Conservation (phyloP, 176 grass and related monocot species). For the Musa acuminata region DNA sequence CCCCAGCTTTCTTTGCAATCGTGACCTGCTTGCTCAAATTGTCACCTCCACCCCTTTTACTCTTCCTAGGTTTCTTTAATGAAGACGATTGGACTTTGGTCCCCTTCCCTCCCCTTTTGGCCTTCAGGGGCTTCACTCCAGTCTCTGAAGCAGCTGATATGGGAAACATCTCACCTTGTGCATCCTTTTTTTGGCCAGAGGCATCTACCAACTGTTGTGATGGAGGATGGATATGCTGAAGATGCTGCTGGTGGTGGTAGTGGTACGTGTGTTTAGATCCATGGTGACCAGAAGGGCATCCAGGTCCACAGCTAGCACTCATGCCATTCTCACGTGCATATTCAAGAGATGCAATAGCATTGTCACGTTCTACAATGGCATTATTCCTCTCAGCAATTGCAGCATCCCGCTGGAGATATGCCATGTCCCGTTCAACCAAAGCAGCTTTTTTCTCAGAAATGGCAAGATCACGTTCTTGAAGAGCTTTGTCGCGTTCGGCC, state of each 20-base stretch:
- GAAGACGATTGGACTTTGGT: slow-evolving; percentile 7
- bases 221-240: slow-evolving; percentile 11
- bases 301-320: slow-evolving; percentile 3
- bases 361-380: slow-evolving; percentile 21
- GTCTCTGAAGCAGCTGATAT: slow-evolving; percentile 7
- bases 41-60: slow-evolving; percentile 11
- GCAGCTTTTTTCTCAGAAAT: slow-evolving; percentile 30
- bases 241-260: slow-evolving; percentile 17
- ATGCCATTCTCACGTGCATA: slow-evolving; percentile 21
- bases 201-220: slow-evolving; percentile 1
- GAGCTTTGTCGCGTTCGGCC: slow-evolving; percentile 23
- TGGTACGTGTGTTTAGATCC: slow-evolving; percentile 12
- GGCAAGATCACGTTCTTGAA: slow-evolving; percentile 23
- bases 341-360: slow-evolving; percentile 22
- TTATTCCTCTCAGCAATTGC: slow-evolving; percentile 24
- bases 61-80: slow-evolving; percentile 11
- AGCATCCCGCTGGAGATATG: slow-evolving; percentile 26
- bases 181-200: not conserved
- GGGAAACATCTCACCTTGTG: not conserved
- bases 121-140: slow-evolving; percentile 5
- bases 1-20: slow-evolving; percentile 1
- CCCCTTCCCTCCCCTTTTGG: slow-evolving; percentile 8
- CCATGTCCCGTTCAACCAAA: slow-evolving; percentile 28
- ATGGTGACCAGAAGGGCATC: not conserved
- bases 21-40: slow-evolving; percentile 19